Percentiles rank a stretch among this genome's conserved stretches.
Evolutionary conservation across 331 rosid species (phyloP).

Genomic region (Dryas integrifolia): DNA sequence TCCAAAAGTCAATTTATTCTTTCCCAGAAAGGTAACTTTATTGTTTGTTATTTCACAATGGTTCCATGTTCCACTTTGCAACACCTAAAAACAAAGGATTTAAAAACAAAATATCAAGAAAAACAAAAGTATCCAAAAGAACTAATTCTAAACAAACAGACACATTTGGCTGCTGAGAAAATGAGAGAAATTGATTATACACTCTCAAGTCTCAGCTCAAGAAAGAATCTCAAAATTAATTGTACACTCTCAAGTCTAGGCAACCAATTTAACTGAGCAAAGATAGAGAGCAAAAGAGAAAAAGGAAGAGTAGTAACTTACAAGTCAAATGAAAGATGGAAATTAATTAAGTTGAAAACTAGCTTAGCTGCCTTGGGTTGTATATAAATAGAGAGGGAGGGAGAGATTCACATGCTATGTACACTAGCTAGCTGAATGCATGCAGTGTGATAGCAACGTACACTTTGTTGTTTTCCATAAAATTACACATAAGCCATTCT

Average conservation of each 20-base stretch:
- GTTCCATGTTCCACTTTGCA: background rate
- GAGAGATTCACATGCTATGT: no score
- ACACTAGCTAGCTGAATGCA: no score
- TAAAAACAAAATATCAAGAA: background rate
- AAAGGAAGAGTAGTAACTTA: conserved; percentile 8
- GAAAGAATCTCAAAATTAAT: background rate
- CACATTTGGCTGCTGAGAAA: conserved; percentile 11
- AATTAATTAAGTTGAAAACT: background rate
- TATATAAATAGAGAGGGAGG: no score
- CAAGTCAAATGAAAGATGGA: conserved; percentile 15
- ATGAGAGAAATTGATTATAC: background rate
- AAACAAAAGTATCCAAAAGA: background rate
- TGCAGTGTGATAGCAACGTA: no score
- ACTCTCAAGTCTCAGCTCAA: background rate
- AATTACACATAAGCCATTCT: no score
- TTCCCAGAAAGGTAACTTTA: background rate
- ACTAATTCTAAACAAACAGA: background rate
- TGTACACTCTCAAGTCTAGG: conserved; percentile 20
- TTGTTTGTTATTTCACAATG: background rate
- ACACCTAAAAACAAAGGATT: background rate
- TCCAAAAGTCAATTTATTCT: no score
- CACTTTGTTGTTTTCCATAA: no score
- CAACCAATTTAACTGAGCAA: conserved; percentile 18
- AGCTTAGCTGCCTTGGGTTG: no score
- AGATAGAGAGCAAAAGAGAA: conserved; percentile 1